Evolutionary conservation across 1,139 yeast genomes (phyloP), one percentile per base, ranked within the genome.

Genomic region (Yamadazyma sp.): DNA sequence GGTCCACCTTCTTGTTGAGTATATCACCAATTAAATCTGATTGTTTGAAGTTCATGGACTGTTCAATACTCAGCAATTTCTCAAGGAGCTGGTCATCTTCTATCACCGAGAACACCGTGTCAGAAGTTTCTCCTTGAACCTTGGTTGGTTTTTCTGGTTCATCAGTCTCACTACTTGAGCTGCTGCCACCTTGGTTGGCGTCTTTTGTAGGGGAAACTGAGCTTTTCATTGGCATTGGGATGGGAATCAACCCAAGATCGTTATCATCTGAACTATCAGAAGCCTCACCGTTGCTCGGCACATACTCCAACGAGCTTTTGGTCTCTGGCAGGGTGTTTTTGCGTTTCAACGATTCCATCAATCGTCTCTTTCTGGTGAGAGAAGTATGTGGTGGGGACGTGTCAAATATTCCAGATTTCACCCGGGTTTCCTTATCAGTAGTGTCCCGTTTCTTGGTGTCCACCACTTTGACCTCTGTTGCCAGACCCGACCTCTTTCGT

Each of bases 211-310:
- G 9, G 6, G 32, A 8, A 12, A 5, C 7, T 5, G n/a, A 13
- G 10, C n/a, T 29, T 6, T 15, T 29, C 23, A n/a, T 29, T 17
- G 28, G 15, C 28, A 20, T 13, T 3, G 28, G 28, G 12, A 25
- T 24, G 6, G 34, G 5, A n/a, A 24, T 16, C 15, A 25, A 16
- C 9, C 13, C 29, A 6, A 24, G 13, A 16, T 37, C 43, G 2
- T 42, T 31, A 35, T 46, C 53, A 25, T 46, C 49, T 21, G 45
- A 51, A n/a, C 41, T 43, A 2, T 51, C 51, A 30, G 21, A 43
- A 9, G 13, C 29, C 29, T 37, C 51, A 35, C 38, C 43, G 22
- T 44, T 44, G 16, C 29, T 34, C 2, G 38, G 42, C 7, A 39
- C 26, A 17, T 26, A 35, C 29, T 27, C 29, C 12, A 27, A 15